Conservation (phyloP, 345 rosid species). For the Turnera subulata region DNA sequence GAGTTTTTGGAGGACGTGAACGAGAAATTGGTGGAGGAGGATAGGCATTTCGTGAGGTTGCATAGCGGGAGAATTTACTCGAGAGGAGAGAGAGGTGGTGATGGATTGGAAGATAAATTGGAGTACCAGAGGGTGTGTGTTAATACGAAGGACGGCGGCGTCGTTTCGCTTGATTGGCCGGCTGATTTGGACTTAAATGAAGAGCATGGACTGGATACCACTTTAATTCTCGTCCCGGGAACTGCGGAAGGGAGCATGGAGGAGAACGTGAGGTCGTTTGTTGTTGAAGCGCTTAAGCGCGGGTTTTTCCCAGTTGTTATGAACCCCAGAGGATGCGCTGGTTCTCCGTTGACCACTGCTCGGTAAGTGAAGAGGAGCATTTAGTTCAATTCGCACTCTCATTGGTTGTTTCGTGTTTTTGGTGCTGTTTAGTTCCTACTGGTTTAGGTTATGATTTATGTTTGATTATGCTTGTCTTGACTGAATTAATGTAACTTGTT, state of each 20-base stretch:
- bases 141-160: constrained; percentile 69
- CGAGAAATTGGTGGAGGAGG: constrained; percentile 67
- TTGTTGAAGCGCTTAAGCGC: constrained; percentile 48
- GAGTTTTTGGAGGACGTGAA: constrained; percentile 52
- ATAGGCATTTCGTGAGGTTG: constrained; percentile 74
- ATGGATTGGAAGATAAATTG: constrained; percentile 31
- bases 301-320: constrained; percentile 85
- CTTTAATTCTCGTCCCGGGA: constrained; percentile 76
- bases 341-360: constrained; percentile 83
- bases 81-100: constrained; percentile 12
- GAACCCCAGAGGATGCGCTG: constrained; percentile 99
- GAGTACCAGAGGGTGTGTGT: constrained; percentile 76
- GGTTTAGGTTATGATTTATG: neutral
- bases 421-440: neutral
- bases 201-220: constrained; percentile 81
- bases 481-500: neutral
- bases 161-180: constrained; percentile 87
- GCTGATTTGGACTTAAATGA: constrained; percentile 62
- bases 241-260: constrained; percentile 77
- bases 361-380: constrained; percentile 39
- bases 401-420: neutral
- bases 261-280: constrained; percentile 48
- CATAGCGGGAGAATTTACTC: constrained; percentile 50
- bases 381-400: neutral
- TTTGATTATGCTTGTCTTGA: neutral